Conservation (phyloP, 179 eudicot genomes). For the Spergularia azorica region DNA sequence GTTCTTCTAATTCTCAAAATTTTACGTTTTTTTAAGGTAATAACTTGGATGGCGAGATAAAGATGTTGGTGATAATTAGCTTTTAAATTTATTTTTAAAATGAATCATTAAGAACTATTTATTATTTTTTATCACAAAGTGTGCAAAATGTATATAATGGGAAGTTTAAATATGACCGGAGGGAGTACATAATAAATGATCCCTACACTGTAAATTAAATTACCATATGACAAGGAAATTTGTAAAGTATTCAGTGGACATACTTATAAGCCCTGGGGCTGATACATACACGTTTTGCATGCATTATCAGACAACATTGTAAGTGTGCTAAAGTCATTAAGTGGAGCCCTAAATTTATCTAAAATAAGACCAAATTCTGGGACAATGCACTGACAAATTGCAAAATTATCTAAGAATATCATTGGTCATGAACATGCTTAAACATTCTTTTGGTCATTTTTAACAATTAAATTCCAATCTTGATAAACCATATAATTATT, state of each 20-base stretch:
- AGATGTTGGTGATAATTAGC: too few relatives aligned
- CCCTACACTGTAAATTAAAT: not conserved
- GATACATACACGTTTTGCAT: slow-evolving; percentile 20
- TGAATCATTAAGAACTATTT: too few relatives aligned
- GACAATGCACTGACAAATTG: not conserved
- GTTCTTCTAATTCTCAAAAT: too few relatives aligned
- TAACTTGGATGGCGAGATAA: too few relatives aligned
- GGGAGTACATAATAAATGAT: not conserved
- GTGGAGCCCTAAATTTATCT: slow-evolving; percentile 12
- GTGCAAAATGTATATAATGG: too few relatives aligned
- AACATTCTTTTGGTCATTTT: not conserved
- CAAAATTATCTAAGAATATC: slow-evolving; percentile 4
- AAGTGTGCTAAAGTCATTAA: too few relatives aligned
- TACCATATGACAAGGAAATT: not conserved
- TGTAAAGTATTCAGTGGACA: not conserved
- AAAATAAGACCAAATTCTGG: not conserved
- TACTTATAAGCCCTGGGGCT: not conserved
- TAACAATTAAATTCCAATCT: too few relatives aligned
- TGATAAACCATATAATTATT: too few relatives aligned
- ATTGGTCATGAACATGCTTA: slow-evolving; percentile 29
- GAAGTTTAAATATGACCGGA: not conserved
- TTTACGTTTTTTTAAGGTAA: too few relatives aligned
- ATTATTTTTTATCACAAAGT: too few relatives aligned
- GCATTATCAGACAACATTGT: not conserved
- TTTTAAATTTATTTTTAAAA: too few relatives aligned